Percentiles rank a stretch among this genome's conserved stretches.
Conservation (phyloP, 1,284 basidiomycete species). For the Inonotus hispidus region DNA sequence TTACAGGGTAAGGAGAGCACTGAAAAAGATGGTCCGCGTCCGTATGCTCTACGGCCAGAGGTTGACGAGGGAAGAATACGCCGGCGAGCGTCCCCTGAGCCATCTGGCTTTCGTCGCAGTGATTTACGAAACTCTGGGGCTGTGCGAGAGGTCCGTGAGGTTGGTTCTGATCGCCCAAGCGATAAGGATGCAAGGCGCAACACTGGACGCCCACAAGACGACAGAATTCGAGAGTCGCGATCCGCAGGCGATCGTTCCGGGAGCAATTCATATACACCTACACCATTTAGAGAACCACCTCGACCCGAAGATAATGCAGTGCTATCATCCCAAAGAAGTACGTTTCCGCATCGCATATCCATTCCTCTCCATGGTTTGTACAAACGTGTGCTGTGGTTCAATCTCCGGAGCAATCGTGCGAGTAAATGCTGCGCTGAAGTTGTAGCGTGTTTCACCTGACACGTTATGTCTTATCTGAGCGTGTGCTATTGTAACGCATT, state of each 20-base stretch:
- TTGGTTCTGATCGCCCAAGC: conserved; percentile 1
- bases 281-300: neutral
- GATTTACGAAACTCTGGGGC: neutral
- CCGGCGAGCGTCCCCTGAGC: neutral
- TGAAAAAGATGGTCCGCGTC: neutral
- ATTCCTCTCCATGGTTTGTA: conserved; percentile 7
- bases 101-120: neutral
- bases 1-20: neutral
- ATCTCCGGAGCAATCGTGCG: neutral
- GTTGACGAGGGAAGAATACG: neutral
- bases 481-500: neutral
- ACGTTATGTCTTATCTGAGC: neutral
- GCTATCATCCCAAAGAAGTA: conserved; percentile 16
- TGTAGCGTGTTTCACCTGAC: neutral
- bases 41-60: neutral
- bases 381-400: neutral
- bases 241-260: neutral
- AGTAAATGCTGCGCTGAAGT: neutral
- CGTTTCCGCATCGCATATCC: conserved; percentile 17
- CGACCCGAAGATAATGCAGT: neutral
- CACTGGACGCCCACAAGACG: conserved; percentile 4
- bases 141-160: neutral
- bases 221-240: neutral
- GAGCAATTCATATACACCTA: neutral
- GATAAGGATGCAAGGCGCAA: conserved; percentile 1